Percentiles rank a stretch among this genome's conserved stretches.
These are phyloP conservation scores for Microsporum ferrugineum DNA, from an alignment of 2,329 filamentous ascomycete genomes.

Conservation along the genomic window DNA sequence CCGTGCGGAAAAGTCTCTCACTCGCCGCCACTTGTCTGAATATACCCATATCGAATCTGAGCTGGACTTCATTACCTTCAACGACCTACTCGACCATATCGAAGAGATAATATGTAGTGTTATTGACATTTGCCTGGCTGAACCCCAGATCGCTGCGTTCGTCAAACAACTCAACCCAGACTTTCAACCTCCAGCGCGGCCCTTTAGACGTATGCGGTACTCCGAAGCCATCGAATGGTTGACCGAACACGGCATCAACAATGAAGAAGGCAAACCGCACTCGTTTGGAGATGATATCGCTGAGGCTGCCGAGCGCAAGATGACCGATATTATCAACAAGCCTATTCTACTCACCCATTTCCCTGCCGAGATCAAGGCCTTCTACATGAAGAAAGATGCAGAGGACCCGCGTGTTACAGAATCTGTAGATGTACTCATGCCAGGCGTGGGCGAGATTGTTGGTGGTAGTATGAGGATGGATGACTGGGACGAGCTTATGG, in stretches of 20 bases:
- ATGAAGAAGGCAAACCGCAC: constrained; percentile 85
- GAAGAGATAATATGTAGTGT: constrained; percentile 82
- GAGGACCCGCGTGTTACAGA: constrained; percentile 76
- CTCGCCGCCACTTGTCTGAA: constrained; percentile 84
- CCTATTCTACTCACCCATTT: constrained; percentile 97
- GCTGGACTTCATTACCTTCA: constrained; percentile 88
- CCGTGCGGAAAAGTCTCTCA: constrained; percentile 92
- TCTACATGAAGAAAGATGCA: constrained; percentile 92
- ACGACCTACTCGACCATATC: constrained; percentile 75
- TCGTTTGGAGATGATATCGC: constrained; percentile 95
- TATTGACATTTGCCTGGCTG: constrained; percentile 62
- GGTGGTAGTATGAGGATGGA: constrained; percentile 95
- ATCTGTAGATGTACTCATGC: constrained; percentile 79
- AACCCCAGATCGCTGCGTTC: constrained; percentile 59
- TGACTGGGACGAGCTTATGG: constrained; percentile 78
- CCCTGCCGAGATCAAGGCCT: constrained; percentile 93
- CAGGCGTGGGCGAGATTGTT: constrained; percentile 92
- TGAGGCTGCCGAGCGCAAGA: constrained; percentile 87
- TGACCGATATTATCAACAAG: constrained; percentile 93
- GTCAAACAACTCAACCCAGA: constrained; percentile 83
- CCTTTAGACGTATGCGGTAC: constrained; percentile 94
- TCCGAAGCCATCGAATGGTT: constrained; percentile 91
- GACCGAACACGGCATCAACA: constrained; percentile 74
- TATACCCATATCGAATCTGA: constrained; percentile 97
- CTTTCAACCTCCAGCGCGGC: constrained; percentile 68